Base-by-base conservation (phyloP, 495 filamentous ascomycete species). In the Aspergillus ostianus region DNA sequence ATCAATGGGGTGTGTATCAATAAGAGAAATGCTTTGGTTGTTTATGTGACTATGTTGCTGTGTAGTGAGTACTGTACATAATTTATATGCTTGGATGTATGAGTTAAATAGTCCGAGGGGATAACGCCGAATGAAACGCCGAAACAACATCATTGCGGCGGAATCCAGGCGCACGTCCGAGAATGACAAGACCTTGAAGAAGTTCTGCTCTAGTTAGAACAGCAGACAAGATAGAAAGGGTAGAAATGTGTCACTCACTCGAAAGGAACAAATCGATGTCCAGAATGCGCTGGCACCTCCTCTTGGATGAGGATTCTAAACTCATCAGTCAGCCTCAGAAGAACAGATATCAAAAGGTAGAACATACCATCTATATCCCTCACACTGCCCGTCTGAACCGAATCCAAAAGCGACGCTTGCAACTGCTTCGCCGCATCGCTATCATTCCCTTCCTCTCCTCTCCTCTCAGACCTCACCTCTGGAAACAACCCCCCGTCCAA, bases 81-180 rank as follows among this genome's bases (percentile, higher is more conserved):
- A 26, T 26, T 4, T 26, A 26, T 26, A 26, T 26, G 23, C 23
- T 26, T 26, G 4, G 23, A 32, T 7, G n/a, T 32, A 3, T 12
- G 30, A 6, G 30, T 32, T n/a, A n/a, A n/a, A n/a, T n/a, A n/a
- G n/a, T n/a, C n/a, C n/a, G n/a, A n/a, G n/a, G n/a, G n/a, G 30
- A 32, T 17, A 41, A 41, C 12, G 60, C 44, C 0, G 27, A 32
- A 2, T 51, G 50, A 46, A 66, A 66, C 6, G 64, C 64, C 3
- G 27, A 32, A 4, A 60, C 64, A 15, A 66, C 64, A 23, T 66
- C 64, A 4, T 29, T 44, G 8, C 54, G 29, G 20, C 60, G 56
- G 20, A 66, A 66, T 7, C 64, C 64, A 2, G 64, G 64, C 4
- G 60, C 58, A 23, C 64, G 50, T 8, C 64, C 64, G 7, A 66